Percentiles rank a stretch among this genome's conserved stretches.
phyloP scores from a whole-genome alignment of 345 rosid genomes.

The thale cress (Arabidopsis thaliana) region TAIR10.1 NC_003071.7:9880501-9881000 shows the following conservation, averaged over 20 bases:
- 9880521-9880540: constrained; percentile 38
- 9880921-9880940: constrained; percentile 39
- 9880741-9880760: constrained; percentile 27
- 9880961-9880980: constrained; percentile 68
- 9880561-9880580: constrained; percentile 47
- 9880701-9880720: constrained; percentile 49
- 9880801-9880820: constrained; percentile 39
- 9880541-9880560: constrained; percentile 48
- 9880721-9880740: constrained; percentile 26
- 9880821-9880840: constrained; percentile 33
- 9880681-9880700: constrained; percentile 52
- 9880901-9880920: constrained; percentile 37
- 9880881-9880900: constrained; percentile 38
- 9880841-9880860: constrained; percentile 43
- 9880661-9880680: constrained; percentile 57
- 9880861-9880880: constrained; percentile 30
- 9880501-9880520: constrained; percentile 53
- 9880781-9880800: constrained; percentile 18
- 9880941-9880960: constrained; percentile 53
- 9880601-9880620: constrained; percentile 38
- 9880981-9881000: constrained; percentile 73
- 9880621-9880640: constrained; percentile 36
- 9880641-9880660: constrained; percentile 47
- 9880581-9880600: constrained; percentile 45
- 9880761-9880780: constrained; percentile 39